These are phyloP conservation scores for Immersiella caudata DNA, from an alignment of 495 filamentous ascomycete genomes.

Conservation along the genomic window DNA sequence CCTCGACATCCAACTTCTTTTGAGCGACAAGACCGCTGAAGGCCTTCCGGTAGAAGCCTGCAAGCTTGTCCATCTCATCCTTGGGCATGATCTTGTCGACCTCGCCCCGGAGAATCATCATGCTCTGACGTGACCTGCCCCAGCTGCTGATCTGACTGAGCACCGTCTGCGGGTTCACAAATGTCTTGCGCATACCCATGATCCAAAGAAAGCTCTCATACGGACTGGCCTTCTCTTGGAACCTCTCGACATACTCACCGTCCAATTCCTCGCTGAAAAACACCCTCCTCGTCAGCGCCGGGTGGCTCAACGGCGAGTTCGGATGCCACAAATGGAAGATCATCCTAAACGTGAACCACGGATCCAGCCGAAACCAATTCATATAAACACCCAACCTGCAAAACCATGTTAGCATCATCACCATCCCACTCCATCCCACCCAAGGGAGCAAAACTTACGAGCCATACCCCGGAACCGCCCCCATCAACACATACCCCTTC, in stretches of 20 bases:
- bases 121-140: slow-evolving; percentile 22
- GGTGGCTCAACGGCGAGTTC: slow-evolving; percentile 51
- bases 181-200: slow-evolving; percentile 43
- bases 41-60: slow-evolving; percentile 50
- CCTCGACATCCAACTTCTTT: slow-evolving; percentile 76
- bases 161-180: slow-evolving; percentile 41
- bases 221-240: slow-evolving; percentile 40
- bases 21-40: slow-evolving; percentile 64
- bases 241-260: slow-evolving; percentile 31
- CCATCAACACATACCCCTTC: slow-evolving; percentile 44
- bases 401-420: slow-evolving; percentile 12
- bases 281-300: slow-evolving; percentile 40
- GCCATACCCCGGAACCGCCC: slow-evolving; percentile 46
- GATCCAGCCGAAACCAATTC: slow-evolving; percentile 50
- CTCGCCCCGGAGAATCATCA: slow-evolving; percentile 47
- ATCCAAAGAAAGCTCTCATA: slow-evolving; percentile 54
- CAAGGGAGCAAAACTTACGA: slow-evolving; percentile 41
- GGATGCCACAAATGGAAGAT: slow-evolving; percentile 49
- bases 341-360: slow-evolving; percentile 47
- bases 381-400: slow-evolving; percentile 42
- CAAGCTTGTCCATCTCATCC: slow-evolving; percentile 36
- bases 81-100: slow-evolving; percentile 35
- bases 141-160: slow-evolving; percentile 40
- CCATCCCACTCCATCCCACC: not conserved
- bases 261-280: slow-evolving; percentile 47